phyloP scores from a whole-genome alignment of 2,329 filamentous ascomycete genomes.

The Cytospora piceae region DNA sequence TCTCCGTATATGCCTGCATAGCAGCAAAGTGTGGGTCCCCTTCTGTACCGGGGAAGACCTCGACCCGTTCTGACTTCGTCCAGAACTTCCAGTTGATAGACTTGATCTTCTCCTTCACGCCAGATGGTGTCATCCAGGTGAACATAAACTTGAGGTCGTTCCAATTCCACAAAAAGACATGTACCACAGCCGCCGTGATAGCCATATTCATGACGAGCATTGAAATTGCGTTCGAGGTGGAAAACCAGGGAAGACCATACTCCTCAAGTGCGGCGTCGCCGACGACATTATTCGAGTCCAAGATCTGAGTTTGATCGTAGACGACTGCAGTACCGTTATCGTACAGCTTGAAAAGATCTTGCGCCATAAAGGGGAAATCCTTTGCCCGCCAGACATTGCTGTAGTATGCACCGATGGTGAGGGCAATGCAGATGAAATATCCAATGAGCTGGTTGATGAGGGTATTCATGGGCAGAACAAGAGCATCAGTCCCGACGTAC shows the following conservation, averaged over 20 bases:
- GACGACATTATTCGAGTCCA: conserved; percentile 45
- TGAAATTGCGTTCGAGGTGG: conserved; percentile 44
- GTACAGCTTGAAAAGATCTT: conserved; percentile 43
- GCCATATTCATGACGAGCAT: conserved; percentile 50
- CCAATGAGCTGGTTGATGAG: conserved; percentile 44
- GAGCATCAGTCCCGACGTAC: conserved; percentile 42
- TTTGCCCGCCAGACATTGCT: conserved; percentile 43
- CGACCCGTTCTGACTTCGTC: too few relatives aligned
- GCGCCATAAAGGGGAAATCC: conserved; percentile 40
- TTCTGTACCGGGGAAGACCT: conserved; percentile 19
- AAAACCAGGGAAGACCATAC: conserved; percentile 47
- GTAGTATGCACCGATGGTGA: conserved; percentile 47
- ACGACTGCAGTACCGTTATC: conserved; percentile 42
- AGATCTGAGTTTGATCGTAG: conserved; percentile 49
- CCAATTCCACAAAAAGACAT: conserved; percentile 47
- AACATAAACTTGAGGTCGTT: conserved; percentile 25
- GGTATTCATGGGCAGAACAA: conserved; percentile 45
- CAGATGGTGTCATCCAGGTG: neutral
- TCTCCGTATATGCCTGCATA: conserved; percentile 47
- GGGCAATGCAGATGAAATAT: conserved; percentile 40
- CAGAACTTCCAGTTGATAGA: conserved; percentile 15
- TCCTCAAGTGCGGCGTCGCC: conserved; percentile 40
- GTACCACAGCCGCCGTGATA: conserved; percentile 50
- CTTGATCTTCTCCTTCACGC: conserved; percentile 32
- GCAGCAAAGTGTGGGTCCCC: conserved; percentile 48